phyloP scores from a whole-genome alignment of 768 basidiomycete genomes.

The Auricularia auricula-judae region DNA sequence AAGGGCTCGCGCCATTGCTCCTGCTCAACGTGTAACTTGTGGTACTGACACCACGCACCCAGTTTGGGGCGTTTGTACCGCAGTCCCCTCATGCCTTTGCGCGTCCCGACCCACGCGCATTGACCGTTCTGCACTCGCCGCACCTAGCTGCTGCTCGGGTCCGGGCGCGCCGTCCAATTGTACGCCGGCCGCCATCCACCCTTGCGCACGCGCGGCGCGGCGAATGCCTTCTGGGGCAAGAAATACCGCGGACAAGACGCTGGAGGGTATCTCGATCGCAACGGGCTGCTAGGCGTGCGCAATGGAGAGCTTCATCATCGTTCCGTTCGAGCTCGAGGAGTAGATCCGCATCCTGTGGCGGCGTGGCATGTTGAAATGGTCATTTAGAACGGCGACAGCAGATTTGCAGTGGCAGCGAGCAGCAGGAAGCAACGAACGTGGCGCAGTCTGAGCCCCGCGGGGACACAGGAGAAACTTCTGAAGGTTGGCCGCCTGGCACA shows the following conservation, averaged over 20 bases:
- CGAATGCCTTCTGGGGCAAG: constrained; percentile 96
- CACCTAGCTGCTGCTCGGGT: constrained; percentile 84
- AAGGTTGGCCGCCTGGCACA: too few relatives aligned
- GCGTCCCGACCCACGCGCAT: not conserved
- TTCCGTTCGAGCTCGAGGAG: constrained; percentile 78
- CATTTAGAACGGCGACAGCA: too few relatives aligned
- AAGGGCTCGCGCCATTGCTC: constrained; percentile 53
- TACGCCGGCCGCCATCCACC: constrained; percentile 24
- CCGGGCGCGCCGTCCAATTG: constrained; percentile 97
- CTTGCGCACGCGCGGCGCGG: constrained; percentile 35
- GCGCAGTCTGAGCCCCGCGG: too few relatives aligned
- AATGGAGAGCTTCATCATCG: constrained; percentile 87
- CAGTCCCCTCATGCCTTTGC: constrained; percentile 31
- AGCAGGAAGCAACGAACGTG: too few relatives aligned
- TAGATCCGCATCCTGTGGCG: too few relatives aligned
- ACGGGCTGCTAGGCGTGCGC: constrained; percentile 94
- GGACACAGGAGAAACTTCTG: too few relatives aligned
- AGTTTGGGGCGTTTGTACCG: constrained; percentile 81
- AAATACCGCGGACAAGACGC: constrained; percentile 72
- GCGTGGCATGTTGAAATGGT: too few relatives aligned
- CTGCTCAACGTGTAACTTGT: constrained; percentile 1
- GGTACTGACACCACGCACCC: constrained; percentile 6
- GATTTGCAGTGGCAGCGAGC: too few relatives aligned
- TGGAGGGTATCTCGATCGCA: constrained; percentile 70
- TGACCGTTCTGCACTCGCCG: constrained; percentile 42